Percentiles rank a stretch among this genome's conserved stretches.
Evolutionary conservation across 306 rosid species (phyloP).

Genomic region (Hippophae rhamnoides): DNA sequence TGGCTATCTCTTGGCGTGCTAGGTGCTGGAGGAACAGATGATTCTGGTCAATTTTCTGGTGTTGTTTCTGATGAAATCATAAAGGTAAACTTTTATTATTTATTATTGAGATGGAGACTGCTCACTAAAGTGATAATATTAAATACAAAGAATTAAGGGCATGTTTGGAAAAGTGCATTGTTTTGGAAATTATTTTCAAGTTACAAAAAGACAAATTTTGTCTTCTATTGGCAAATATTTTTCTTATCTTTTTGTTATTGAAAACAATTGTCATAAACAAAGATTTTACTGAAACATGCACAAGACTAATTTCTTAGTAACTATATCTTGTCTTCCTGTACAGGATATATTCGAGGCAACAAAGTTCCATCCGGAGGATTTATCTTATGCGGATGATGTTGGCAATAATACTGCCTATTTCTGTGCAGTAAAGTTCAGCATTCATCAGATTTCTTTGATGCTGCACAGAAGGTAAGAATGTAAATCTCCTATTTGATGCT

Average conservation of each 20-base stretch:
- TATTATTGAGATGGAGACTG: too few species aligned
- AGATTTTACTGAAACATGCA: too few species aligned
- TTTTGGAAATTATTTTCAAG: too few species aligned
- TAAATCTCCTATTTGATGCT: constrained; percentile 5
- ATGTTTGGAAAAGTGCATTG: too few species aligned
- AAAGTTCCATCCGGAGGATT: constrained; percentile 56
- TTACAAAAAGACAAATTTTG: neutral
- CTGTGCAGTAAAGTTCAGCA: constrained; percentile 43
- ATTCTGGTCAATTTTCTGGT: constrained; percentile 91
- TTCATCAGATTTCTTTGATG: constrained; percentile 50
- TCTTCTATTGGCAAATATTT: neutral
- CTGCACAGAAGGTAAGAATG: constrained; percentile 54
- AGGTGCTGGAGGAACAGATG: constrained; percentile 98
- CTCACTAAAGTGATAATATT: too few species aligned
- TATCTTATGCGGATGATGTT: constrained; percentile 34
- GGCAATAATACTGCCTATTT: constrained; percentile 42
- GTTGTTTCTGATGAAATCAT: constrained; percentile 82
- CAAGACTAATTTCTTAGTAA: neutral
- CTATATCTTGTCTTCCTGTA: constrained; percentile 5
- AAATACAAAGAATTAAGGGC: too few species aligned
- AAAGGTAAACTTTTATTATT: constrained; percentile 36
- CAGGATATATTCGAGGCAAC: constrained; percentile 93
- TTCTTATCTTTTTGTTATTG: neutral
- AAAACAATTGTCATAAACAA: neutral
- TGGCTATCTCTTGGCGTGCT: constrained; percentile 98